Conservation (phyloP, 139 green algal genomes). For the Astrephomene gubernaculifera region DNA sequence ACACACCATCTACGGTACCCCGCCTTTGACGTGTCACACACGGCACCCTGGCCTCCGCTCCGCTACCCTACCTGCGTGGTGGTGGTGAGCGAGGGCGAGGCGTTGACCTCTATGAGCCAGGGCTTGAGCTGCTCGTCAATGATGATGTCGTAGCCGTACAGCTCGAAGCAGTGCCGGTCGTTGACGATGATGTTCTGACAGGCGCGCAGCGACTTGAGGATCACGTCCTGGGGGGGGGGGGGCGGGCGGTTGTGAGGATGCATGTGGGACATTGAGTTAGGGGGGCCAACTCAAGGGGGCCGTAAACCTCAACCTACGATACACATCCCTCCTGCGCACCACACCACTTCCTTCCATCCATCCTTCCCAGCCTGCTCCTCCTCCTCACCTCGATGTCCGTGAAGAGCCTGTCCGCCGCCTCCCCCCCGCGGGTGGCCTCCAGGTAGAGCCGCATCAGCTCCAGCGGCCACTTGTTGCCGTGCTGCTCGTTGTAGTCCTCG, state of each 20-base stretch:
- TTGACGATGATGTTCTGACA: conserved; percentile 81
- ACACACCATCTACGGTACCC: too few relatives aligned
- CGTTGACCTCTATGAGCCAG: conserved; percentile 85
- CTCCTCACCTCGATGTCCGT: conserved; percentile 41
- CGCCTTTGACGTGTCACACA: too few relatives aligned
- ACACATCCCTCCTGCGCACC: neutral
- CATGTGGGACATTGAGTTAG: neutral
- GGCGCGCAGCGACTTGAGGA: conserved; percentile 63
- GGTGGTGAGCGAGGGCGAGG: conserved; percentile 40
- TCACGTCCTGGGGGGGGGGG: conserved; percentile 34
- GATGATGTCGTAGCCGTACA: conserved; percentile 88
- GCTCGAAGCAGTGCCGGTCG: conserved; percentile 81
- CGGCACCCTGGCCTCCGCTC: too few relatives aligned
- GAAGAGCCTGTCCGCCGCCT: conserved; percentile 70
- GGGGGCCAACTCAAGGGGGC: too few relatives aligned
- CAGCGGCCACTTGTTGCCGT: conserved; percentile 85
- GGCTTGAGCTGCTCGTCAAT: conserved; percentile 74
- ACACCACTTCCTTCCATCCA: neutral
- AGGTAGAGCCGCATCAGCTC: conserved; percentile 69
- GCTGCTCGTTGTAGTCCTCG: conserved; percentile 71
- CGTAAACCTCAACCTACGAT: too few relatives aligned
- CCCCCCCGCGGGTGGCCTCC: conserved; percentile 61
- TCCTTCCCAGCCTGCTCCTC: neutral
- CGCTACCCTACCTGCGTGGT: conserved; percentile 31
- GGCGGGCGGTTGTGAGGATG: neutral